phyloP scores from a whole-genome alignment of 2,329 filamentous ascomycete species.

The Leptoxyphium fumago region DNA sequence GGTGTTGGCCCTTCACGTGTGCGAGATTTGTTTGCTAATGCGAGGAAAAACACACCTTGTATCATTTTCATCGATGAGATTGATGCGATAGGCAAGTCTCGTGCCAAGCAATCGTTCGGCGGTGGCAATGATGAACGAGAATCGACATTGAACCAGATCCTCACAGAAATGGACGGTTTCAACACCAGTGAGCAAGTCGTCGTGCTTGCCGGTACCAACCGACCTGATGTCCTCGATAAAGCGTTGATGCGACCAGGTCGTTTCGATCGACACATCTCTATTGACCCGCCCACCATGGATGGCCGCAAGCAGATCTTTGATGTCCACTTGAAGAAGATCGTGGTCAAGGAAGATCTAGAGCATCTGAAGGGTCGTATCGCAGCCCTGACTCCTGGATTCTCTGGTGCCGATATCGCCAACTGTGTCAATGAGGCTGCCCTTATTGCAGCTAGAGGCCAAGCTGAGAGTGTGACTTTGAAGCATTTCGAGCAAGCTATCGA shows the following conservation, averaged over 20 bases:
- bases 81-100: slow-evolving; percentile 86
- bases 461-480: slow-evolving; percentile 65
- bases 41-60: slow-evolving; percentile 89
- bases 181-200: slow-evolving; percentile 94
- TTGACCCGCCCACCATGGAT: slow-evolving; percentile 92
- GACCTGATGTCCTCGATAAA: slow-evolving; percentile 86
- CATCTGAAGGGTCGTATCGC: slow-evolving; percentile 77
- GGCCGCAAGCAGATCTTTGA: slow-evolving; percentile 91
- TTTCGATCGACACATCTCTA: slow-evolving; percentile 91
- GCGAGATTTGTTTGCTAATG: slow-evolving; percentile 84
- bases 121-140: slow-evolving; percentile 96
- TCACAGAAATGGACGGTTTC: slow-evolving; percentile 99
- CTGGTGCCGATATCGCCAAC: slow-evolving; percentile 95
- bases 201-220: slow-evolving; percentile 90
- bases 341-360: slow-evolving; percentile 79
- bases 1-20: slow-evolving; percentile 94
- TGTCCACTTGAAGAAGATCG: slow-evolving; percentile 88
- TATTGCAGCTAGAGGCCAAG: slow-evolving; percentile 74
- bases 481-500: slow-evolving; percentile 98
- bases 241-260: slow-evolving; percentile 92
- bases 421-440: slow-evolving; percentile 95
- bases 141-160: slow-evolving; percentile 90
- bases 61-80: slow-evolving; percentile 99
- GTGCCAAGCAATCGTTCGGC: slow-evolving; percentile 67
- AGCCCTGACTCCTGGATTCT: slow-evolving; percentile 88